Evolutionary conservation across 805 yeast species (phyloP), one percentile per base, ranked within the genome.

Genomic region (Zygoascus biomembranicola): DNA sequence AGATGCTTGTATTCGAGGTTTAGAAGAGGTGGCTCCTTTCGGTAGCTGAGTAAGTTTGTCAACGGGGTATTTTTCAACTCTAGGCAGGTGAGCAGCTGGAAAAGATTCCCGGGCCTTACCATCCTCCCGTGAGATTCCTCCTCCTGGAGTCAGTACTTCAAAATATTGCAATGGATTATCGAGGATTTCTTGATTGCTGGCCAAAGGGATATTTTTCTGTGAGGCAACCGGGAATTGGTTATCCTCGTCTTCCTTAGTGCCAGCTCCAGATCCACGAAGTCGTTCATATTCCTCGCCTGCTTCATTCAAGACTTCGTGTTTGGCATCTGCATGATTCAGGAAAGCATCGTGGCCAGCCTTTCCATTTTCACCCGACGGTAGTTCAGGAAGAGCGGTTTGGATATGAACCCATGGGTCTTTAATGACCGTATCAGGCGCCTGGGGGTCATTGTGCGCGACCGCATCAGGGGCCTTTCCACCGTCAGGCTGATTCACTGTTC

Each of bases 1-100:
- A 14, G 53, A 56, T 1, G 63, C 59, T 48, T 61, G 64, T 32
- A 61, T 52, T 43, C 55, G 54, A 39, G 57, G 55, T 39, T 52
- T 28, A 9, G 43, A 14, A 14, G 32, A 35, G 11, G 35, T 20
- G 19, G 14, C 18, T 18, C 46, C 28, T 4, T 42, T 18, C 41
- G 62, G 58, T 5, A 57, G 45, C n/a, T 42, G 31, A 39, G 54
- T 43, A 9, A 31, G 20, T 5, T 50, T 35, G 8, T 47, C 32
- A 13, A 59, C 56, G 14, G 60, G 63, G 44, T 20, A 55, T 43
- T 57, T 55, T 20, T 51, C 58, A 20, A 16, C 31, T n/a, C 58
- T 48, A 10, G 60, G 61, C 10, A 52, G 47, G 18, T 23, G 46
- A 13, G 45, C 32, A n/a, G 52, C 46, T 16, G 49, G 41, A 20